A percentile compares a stretch with the other conserved stretches of the same genome.
Evolutionary conservation across 805 yeast genomes (phyloP).

Genomic region (Saccharomycopsis sp.): DNA sequence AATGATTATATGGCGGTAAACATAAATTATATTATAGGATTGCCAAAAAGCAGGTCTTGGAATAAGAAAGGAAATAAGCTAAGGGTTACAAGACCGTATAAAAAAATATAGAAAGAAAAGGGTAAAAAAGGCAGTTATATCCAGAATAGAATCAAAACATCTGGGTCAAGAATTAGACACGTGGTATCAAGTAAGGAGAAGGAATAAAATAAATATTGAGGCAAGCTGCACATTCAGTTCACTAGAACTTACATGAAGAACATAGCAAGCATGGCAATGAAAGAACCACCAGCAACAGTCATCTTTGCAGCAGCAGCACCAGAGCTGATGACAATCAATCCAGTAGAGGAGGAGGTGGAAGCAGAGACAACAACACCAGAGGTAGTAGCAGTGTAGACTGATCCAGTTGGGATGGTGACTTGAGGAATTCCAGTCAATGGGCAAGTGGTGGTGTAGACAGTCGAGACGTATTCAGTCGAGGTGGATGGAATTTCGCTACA

Average conservation of each 20-base stretch:
- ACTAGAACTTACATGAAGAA: background rate
- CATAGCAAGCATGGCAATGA: background rate
- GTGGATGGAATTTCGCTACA: conserved; percentile 11
- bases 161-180: background rate
- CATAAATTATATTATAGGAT: no score
- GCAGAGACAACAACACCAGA: background rate
- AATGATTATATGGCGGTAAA: no score
- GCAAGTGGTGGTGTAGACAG: background rate
- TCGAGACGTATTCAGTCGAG: background rate
- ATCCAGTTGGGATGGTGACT: background rate
- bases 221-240: background rate
- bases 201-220: background rate
- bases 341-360: background rate
- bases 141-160: background rate
- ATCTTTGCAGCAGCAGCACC: background rate
- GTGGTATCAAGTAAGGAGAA: background rate
- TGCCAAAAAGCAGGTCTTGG: no score
- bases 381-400: background rate
- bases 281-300: background rate
- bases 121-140: background rate
- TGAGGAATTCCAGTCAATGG: background rate
- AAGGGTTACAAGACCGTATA: no score
- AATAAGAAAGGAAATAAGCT: no score
- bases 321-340: background rate
- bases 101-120: background rate